Percentiles rank a stretch among this genome's conserved stretches.
These are phyloP conservation scores for Dryas octopetala DNA, from an alignment of 306 rosid genomes.

Conservation along the genomic window DNA sequence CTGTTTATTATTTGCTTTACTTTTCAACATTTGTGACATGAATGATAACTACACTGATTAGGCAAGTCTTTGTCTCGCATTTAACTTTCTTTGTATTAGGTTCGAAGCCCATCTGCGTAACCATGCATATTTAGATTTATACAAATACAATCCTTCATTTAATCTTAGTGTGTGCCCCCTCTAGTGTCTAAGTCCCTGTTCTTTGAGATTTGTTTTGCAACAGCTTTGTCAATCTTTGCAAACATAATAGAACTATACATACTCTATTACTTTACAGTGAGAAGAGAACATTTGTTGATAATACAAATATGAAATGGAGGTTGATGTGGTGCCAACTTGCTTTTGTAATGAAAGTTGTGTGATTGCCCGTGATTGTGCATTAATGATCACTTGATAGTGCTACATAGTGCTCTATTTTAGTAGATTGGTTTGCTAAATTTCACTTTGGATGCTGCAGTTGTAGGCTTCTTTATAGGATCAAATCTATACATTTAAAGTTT, in stretches of 20 bases:
- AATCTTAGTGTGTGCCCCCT: neutral
- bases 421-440: neutral
- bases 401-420: neutral
- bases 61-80: neutral
- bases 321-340: neutral
- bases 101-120: neutral
- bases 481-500: neutral
- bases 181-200: neutral
- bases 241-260: neutral
- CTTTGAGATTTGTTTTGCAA: neutral
- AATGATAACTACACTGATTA: neutral
- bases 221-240: neutral
- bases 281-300: neutral
- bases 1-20: constrained; percentile 4
- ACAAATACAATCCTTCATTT: neutral
- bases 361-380: neutral
- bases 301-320: constrained; percentile 1
- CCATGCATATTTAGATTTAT: neutral
- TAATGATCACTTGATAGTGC: neutral
- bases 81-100: neutral
- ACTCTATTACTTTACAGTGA: neutral
- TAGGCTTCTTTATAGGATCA: neutral
- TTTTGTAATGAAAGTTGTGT: neutral
- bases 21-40: neutral
- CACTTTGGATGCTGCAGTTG: neutral